Base-by-base conservation (phyloP, 176 grass and related monocot species). In the Rhynchospora breviuscula region DNA sequence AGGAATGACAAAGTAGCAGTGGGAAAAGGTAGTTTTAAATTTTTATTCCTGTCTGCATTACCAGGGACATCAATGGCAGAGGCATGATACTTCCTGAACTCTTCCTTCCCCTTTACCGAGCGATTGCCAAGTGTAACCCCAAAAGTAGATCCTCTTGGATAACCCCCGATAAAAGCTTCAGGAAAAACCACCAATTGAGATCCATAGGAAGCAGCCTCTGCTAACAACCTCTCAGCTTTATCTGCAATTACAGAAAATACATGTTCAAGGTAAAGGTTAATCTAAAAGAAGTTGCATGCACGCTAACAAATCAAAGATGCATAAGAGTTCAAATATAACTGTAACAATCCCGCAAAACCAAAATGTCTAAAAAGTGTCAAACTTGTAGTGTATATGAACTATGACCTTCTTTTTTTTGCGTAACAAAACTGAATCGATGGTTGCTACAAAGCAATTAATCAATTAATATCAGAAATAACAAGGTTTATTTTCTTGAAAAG, bases 31-130 rank as follows among this genome's bases (percentile, higher is more conserved):
- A 70, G 7, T 85, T 72, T 79, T 6, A 65, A 56, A 21, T 48
- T 33, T 35, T 53, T 81, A 84, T 81, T 12, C 43, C 14, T 52
- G 71, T 74, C 71, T 8, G 11, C 71, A 77, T 82, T 95, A 99
- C 96, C 96, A 87, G 96, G 96, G 22, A 99, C 91, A 81, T 95
- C 93, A 67, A 99, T 87, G 62, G 96, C 96, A 51, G 96, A 48
- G 23, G 93, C 89, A 79, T 95, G 85, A 79, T 95, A 99, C 80
- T 93, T 99, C 31, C 78, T 75, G 51, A 95, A 99, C 51, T 98
- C 95, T 89, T 98, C 92, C 83, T 86, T 93, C 66, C 95, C 95
- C 59, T 93, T 91, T 6, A 86, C 86, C 9, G 89, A 87, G 60
- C 92, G 90, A 85, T 83, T 91, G 56, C 95, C 95, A 40, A 98